Percentiles rank a stretch among this genome's conserved stretches.
Evolutionary conservation across 2,329 filamentous ascomycete genomes (phyloP).

Genomic region (Colletotrichum aenigma): DNA sequence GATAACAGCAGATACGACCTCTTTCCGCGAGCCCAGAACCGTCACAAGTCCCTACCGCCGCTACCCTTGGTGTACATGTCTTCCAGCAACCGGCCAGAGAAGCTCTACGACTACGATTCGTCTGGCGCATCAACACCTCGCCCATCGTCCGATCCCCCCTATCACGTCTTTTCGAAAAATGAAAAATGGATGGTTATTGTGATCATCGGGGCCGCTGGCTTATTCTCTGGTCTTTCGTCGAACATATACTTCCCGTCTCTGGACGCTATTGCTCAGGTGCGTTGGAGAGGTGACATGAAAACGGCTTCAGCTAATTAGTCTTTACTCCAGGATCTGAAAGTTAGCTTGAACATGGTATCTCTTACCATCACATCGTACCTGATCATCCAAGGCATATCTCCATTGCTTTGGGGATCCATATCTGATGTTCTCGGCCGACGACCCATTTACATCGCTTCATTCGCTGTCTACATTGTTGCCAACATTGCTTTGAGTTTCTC

Average conservation of each 20-base stretch:
- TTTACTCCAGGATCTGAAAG: constrained; percentile 28
- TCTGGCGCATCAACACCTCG: not conserved
- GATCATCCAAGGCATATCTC: constrained; percentile 54
- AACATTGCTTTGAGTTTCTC: constrained; percentile 50
- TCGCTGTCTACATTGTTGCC: constrained; percentile 49
- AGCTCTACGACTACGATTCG: not conserved
- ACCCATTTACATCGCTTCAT: constrained; percentile 46
- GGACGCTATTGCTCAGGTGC: constrained; percentile 37
- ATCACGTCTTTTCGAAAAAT: constrained; percentile 37
- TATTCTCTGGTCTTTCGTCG: constrained; percentile 57
- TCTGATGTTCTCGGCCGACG: constrained; percentile 51
- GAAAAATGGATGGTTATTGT: constrained; percentile 51
- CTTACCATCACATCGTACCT: constrained; percentile 52
- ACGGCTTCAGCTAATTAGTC: not conserved
- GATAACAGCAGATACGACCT: not conserved
- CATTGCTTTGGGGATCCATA: constrained; percentile 51
- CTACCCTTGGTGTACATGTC: not conserved
- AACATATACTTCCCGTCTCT: constrained; percentile 56
- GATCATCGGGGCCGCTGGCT: constrained; percentile 51
- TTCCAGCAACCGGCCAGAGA: not conserved
- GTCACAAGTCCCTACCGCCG: not conserved
- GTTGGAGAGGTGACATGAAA: not conserved
- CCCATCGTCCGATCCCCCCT: constrained; percentile 12
- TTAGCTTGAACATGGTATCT: constrained; percentile 34
- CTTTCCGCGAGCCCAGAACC: not conserved